Percentiles rank a stretch among this genome's conserved stretches.
These are phyloP conservation scores for Lathyrus sativus DNA, from an alignment of 306 rosid genomes.

Conservation along the genomic window DNA sequence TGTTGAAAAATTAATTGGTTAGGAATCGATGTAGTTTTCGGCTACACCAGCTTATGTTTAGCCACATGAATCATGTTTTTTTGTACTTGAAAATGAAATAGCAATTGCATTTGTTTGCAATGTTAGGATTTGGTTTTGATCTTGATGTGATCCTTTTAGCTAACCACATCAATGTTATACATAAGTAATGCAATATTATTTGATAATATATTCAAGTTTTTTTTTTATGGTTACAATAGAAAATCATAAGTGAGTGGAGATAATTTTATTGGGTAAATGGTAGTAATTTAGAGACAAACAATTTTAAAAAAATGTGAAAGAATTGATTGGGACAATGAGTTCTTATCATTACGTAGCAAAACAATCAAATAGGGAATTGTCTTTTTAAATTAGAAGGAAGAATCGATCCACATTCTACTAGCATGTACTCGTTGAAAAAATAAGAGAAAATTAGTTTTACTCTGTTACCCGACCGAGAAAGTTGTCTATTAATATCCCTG, in stretches of 20 bases:
- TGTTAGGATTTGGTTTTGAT: slow-evolving; percentile 34
- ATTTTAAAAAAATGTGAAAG: too few species aligned
- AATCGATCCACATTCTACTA: too few species aligned
- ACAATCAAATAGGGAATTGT: too few species aligned
- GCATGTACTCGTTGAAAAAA: too few species aligned
- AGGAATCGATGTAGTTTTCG: neutral
- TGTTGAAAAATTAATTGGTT: slow-evolving; percentile 14
- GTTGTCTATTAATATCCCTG: too few species aligned
- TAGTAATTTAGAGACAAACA: too few species aligned
- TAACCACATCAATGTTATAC: slow-evolving; percentile 22
- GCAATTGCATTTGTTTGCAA: slow-evolving; percentile 18
- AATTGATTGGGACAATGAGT: too few species aligned
- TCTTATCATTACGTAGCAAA: too few species aligned
- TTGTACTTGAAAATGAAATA: slow-evolving; percentile 5
- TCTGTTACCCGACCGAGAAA: too few species aligned
- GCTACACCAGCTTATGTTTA: neutral
- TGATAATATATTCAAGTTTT: neutral
- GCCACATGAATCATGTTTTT: slow-evolving; percentile 41
- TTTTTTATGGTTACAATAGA: neutral
- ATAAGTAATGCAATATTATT: neutral
- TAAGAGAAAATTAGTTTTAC: too few species aligned
- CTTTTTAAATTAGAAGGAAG: too few species aligned
- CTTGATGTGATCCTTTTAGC: slow-evolving; percentile 28
- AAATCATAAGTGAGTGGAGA: neutral
- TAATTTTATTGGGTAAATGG: too few species aligned